Evolutionary conservation across 1,139 yeast species (phyloP), one percentile per base, ranked within the genome.

Genomic region (Scheffersomyces titani): DNA sequence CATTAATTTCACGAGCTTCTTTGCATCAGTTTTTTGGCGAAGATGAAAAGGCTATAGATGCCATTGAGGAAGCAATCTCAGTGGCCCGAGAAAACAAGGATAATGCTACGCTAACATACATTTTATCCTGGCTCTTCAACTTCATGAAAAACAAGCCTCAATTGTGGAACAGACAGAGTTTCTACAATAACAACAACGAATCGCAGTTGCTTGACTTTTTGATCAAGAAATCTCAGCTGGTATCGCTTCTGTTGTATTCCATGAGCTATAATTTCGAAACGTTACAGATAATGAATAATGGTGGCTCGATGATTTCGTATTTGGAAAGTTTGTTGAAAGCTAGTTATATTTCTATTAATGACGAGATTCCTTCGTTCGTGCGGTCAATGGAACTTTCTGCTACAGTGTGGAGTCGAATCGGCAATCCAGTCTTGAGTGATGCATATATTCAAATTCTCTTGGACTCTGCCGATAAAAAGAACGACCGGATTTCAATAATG

Each of bases 21-120:
- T 74, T 92, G 50, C 94, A 92, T 65, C 90, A 91, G 20, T 84
- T 84, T 56, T 92, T 90, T 71, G 88, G 89, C 45, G 89, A 89
- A 62, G 86, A 86, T 61, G 83, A 81, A 30, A 91, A 90, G 61
- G 97, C 97, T 0, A 71, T 90, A 18, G 82, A 88, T 62, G 89
- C 97, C 0, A 89, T 92, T 5, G 92, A 89, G 62, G 98, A 92
- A 67, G 96, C 98, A 0, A 89, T 92, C 3, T 80, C 90, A 3
- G 93, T 92, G 1, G 97, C 97, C 0, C 77, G 98, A 63, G 97
- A 92, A 65, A 88, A 90, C 64, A 88, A 87, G 61, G 97, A 92
- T 69, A 80, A 84, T 58, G 76, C 81, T 13, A 90, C 97, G 19
- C 76, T 92, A 48, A 89, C 92, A 18, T 88, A 87, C 62, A 82